Evolutionary conservation across 345 rosid genomes (phyloP).

Genomic region (Salix koriyanagi): DNA sequence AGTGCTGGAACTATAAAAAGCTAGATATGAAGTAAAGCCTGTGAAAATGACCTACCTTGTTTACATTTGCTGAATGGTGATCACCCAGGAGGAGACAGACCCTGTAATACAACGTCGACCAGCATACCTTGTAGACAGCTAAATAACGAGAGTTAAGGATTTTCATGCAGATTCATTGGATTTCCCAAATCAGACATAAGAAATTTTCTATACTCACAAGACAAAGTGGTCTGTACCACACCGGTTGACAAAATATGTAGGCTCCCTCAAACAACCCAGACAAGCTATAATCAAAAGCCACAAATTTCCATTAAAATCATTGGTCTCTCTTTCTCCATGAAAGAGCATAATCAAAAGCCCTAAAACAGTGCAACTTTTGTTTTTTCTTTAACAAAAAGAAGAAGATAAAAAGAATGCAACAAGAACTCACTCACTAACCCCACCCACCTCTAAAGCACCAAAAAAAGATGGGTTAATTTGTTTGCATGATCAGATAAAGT

Average conservation of each 20-base stretch:
- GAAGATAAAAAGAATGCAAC: slow-evolving; percentile 20
- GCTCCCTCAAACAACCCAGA: slow-evolving; percentile 9
- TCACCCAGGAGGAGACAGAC: slow-evolving; percentile 7
- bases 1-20: neutral
- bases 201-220: slow-evolving; percentile 7
- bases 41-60: slow-evolving; percentile 31
- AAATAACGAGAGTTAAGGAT: slow-evolving; percentile 5
- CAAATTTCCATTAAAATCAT: slow-evolving; percentile 37
- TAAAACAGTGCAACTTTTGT: slow-evolving; percentile 21
- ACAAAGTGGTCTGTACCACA: slow-evolving; percentile 15
- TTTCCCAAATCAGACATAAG: slow-evolving; percentile 16
- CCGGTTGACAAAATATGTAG: slow-evolving; percentile 23
- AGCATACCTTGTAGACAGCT: slow-evolving; percentile 9
- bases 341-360: slow-evolving; percentile 32
- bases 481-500: slow-evolving; percentile 51
- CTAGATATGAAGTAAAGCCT: slow-evolving; percentile 3
- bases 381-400: slow-evolving; percentile 28
- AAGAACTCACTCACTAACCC: slow-evolving; percentile 22
- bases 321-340: slow-evolving; percentile 35
- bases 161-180: slow-evolving; percentile 13
- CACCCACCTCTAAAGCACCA: slow-evolving; percentile 12
- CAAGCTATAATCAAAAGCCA: slow-evolving; percentile 17
- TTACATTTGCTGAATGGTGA: slow-evolving; percentile 10
- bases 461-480: slow-evolving; percentile 34
- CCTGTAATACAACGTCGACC: slow-evolving; percentile 2